phyloP scores from a whole-genome alignment of 495 filamentous ascomycete genomes.

The Penicillium bovifimosum region DNA sequence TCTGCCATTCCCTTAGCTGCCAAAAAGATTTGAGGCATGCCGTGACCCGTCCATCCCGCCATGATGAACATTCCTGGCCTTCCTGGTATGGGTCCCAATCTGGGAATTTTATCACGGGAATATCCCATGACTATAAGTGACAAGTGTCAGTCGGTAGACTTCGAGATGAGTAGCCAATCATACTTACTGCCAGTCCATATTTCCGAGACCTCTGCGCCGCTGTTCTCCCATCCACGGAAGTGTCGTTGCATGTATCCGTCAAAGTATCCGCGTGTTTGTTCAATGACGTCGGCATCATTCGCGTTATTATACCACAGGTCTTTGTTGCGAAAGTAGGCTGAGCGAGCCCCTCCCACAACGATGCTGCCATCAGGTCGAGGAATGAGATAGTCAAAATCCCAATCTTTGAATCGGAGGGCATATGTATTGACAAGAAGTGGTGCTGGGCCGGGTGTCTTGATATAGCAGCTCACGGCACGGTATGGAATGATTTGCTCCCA shows the following conservation, averaged over 20 bases:
- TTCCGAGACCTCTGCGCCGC: conserved; percentile 27
- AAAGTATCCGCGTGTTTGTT: conserved; percentile 31
- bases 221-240: conserved; percentile 43
- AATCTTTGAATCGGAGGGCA: conserved; percentile 9
- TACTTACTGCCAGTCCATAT: conserved; percentile 48
- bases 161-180: too few species aligned
- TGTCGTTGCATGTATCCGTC: conserved; percentile 37
- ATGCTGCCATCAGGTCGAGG: conserved; percentile 42
- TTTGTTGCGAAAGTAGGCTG: conserved; percentile 20
- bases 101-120: conserved; percentile 30
- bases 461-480: conserved; percentile 38
- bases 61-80: conserved; percentile 33
- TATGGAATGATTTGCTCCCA: conserved; percentile 66
- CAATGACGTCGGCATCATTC: conserved; percentile 41
- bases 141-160: too few species aligned
- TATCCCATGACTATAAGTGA: conserved; percentile 31
- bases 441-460: conserved; percentile 10
- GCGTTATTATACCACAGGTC: conserved; percentile 40
- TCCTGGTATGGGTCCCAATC: conserved; percentile 35
- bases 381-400: conserved; percentile 41
- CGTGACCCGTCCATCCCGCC: conserved; percentile 42
- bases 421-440: conserved; percentile 2
- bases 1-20: conserved; percentile 33
- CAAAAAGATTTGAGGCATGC: conserved; percentile 40
- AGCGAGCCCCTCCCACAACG: conserved; percentile 42